Evolutionary conservation across 2,329 filamentous ascomycete genomes (phyloP).

Genomic region (Fusarium burgessii): DNA sequence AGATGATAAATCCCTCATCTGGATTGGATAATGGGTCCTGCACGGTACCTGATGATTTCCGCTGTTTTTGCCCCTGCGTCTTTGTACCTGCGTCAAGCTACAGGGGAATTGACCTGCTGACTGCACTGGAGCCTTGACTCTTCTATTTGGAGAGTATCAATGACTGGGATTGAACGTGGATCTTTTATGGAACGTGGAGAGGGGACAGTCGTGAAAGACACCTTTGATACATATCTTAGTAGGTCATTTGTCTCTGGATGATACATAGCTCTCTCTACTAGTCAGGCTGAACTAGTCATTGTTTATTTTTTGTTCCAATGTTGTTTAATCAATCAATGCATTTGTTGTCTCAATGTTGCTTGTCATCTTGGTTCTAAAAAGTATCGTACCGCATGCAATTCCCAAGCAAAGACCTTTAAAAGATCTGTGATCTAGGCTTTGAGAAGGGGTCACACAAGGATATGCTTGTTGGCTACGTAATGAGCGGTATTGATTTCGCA

Average conservation of each 20-base stretch:
- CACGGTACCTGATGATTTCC: slow-evolving; percentile 42
- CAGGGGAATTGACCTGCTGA: slow-evolving; percentile 28
- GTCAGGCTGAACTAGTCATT: neutral
- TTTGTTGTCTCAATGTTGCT: slow-evolving; percentile 1
- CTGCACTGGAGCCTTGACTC: slow-evolving; percentile 12
- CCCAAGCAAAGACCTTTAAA: slow-evolving; percentile 21
- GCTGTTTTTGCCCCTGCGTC: slow-evolving; percentile 31
- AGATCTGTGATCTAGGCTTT: slow-evolving; percentile 34
- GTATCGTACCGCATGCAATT: slow-evolving; percentile 13
- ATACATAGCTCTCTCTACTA: neutral
- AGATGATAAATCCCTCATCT: too few relatives aligned
- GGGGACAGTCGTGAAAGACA: slow-evolving; percentile 34
- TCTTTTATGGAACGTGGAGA: slow-evolving; percentile 41
- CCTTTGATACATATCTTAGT: slow-evolving; percentile 27
- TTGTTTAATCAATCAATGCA: neutral
- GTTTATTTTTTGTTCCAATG: slow-evolving; percentile 13
- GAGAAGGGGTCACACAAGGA: slow-evolving; percentile 24
- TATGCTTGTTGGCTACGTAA: slow-evolving; percentile 31
- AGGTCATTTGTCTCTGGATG: slow-evolving; percentile 7
- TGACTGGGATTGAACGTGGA: slow-evolving; percentile 40
- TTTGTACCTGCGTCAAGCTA: slow-evolving; percentile 37
- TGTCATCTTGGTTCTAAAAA: slow-evolving; percentile 4
- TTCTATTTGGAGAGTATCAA: slow-evolving; percentile 16
- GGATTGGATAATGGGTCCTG: too few relatives aligned
- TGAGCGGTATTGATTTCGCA: slow-evolving; percentile 24